These are phyloP conservation scores for Phalaenopsis hybrid DNA, from an alignment of 116 monocot genomes.

Conservation along the genomic window DNA sequence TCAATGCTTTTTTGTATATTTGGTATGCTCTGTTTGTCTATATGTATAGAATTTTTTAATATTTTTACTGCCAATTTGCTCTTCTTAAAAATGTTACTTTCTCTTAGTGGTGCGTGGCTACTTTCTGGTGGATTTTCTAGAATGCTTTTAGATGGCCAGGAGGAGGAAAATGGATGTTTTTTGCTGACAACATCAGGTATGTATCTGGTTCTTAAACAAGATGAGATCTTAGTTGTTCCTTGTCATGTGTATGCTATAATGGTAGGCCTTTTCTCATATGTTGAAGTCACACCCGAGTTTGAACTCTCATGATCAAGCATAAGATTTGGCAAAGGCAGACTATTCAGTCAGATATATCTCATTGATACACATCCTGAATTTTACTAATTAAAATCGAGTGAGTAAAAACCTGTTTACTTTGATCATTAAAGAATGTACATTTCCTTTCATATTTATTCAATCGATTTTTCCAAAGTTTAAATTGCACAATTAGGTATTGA, in stretches of 20 bases:
- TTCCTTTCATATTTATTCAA: too few relatives aligned
- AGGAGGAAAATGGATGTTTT: constrained; percentile 28
- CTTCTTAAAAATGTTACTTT: constrained; percentile 2
- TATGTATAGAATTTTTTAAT: background rate
- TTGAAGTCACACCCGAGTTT: too few relatives aligned
- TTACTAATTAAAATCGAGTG: too few relatives aligned
- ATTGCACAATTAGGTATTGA: too few relatives aligned
- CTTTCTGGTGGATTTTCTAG: constrained; percentile 60
- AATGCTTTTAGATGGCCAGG: constrained; percentile 51
- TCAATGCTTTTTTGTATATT: background rate
- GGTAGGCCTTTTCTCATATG: background rate
- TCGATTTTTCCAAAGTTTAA: too few relatives aligned
- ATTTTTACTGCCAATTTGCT: background rate
- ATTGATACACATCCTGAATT: too few relatives aligned
- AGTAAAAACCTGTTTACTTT: too few relatives aligned
- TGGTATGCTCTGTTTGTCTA: background rate
- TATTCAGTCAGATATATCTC: too few relatives aligned
- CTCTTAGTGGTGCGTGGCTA: constrained; percentile 47
- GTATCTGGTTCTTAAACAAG: background rate
- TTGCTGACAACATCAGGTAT: constrained; percentile 62
- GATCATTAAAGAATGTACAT: too few relatives aligned
- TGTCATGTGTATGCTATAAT: background rate
- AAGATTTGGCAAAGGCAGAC: too few relatives aligned
- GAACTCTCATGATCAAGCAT: too few relatives aligned
- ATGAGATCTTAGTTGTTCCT: background rate